phyloP scores from a whole-genome alignment of 2,329 filamentous ascomycete species.

The Epicoccum nigrum region DNA sequence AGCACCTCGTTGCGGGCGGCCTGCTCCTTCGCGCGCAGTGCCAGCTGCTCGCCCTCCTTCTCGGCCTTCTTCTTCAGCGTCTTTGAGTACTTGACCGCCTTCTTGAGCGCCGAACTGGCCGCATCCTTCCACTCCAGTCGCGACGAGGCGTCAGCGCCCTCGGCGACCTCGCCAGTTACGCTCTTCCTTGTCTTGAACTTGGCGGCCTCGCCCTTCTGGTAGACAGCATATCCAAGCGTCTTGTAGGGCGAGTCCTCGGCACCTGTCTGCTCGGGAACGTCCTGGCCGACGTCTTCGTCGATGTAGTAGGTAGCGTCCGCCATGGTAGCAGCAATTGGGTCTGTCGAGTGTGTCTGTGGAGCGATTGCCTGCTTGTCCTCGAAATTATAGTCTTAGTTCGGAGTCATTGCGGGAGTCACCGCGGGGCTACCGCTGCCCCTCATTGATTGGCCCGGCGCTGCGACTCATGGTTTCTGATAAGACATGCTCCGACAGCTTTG shows the following conservation, averaged over 20 bases:
- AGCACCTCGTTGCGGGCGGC: slow-evolving; percentile 73
- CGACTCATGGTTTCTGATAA: slow-evolving; percentile 37
- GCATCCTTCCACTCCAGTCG: slow-evolving; percentile 78
- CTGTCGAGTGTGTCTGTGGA: slow-evolving; percentile 21
- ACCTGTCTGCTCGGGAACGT: slow-evolving; percentile 70
- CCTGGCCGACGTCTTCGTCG: slow-evolving; percentile 78
- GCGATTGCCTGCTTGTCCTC: slow-evolving; percentile 23
- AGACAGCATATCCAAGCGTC: slow-evolving; percentile 76
- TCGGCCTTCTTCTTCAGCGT: slow-evolving; percentile 82
- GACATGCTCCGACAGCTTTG: slow-evolving; percentile 7
- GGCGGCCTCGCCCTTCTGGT: slow-evolving; percentile 68
- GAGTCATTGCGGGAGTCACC: slow-evolving; percentile 36
- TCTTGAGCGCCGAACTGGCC: slow-evolving; percentile 85
- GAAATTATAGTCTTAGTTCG: slow-evolving; percentile 33
- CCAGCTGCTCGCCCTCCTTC: slow-evolving; percentile 75
- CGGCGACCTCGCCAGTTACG: slow-evolving; percentile 43
- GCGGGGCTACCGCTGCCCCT: slow-evolving; percentile 27
- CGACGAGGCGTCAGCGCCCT: slow-evolving; percentile 63
- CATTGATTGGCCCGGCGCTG: slow-evolving; percentile 23
- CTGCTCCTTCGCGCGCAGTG: slow-evolving; percentile 74
- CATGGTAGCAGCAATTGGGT: slow-evolving; percentile 44
- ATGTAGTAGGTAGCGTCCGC: slow-evolving; percentile 67
- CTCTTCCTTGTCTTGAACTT: slow-evolving; percentile 71
- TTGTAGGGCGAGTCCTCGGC: slow-evolving; percentile 79
- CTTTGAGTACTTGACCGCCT: slow-evolving; percentile 76